Percentiles rank a stretch among this genome's conserved stretches.
Evolutionary conservation across 2,329 filamentous ascomycete species (phyloP).

Genomic region (Trichoderma afroharzianum): DNA sequence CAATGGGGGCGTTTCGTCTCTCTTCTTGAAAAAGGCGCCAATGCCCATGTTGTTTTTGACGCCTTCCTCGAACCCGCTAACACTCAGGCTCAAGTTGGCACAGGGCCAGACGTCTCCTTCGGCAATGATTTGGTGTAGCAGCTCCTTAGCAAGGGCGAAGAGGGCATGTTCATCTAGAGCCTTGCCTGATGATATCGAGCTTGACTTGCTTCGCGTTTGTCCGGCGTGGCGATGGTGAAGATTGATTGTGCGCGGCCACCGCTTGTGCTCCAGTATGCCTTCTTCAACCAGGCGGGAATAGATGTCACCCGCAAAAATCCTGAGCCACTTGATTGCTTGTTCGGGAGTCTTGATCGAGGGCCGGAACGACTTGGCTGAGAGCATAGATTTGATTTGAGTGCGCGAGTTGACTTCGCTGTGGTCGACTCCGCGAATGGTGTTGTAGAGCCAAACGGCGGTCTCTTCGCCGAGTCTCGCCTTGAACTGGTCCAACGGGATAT

Average conservation of each 20-base stretch:
- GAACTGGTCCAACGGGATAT: constrained; percentile 69
- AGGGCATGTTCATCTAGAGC: constrained; percentile 68
- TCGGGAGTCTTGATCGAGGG: constrained; percentile 75
- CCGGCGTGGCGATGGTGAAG: constrained; percentile 73
- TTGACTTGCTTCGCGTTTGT: constrained; percentile 71
- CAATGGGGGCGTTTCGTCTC: constrained; percentile 55
- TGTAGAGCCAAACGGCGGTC: constrained; percentile 80
- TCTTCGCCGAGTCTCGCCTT: constrained; percentile 78
- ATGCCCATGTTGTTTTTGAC: constrained; percentile 82
- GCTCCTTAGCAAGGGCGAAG: constrained; percentile 69
- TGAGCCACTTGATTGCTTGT: constrained; percentile 79
- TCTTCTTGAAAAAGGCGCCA: constrained; percentile 76
- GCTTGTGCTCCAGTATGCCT: constrained; percentile 80
- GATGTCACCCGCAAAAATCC: constrained; percentile 90
- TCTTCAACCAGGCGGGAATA: constrained; percentile 87
- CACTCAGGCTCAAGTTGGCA: constrained; percentile 80
- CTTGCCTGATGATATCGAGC: constrained; percentile 72
- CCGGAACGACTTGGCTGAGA: constrained; percentile 92
- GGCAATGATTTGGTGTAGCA: constrained; percentile 72
- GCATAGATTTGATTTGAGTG: constrained; percentile 94
- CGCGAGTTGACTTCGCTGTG: constrained; percentile 82
- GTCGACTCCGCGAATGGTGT: constrained; percentile 81
- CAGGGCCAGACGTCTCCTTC: constrained; percentile 88
- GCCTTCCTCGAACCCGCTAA: constrained; percentile 90
- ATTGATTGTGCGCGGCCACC: constrained; percentile 80